A percentile compares a stretch with the other conserved stretches of the same genome.
Evolutionary conservation across 202 grass and related monocot species (phyloP).

Genomic region (Brachypodium distachyon): DNA sequence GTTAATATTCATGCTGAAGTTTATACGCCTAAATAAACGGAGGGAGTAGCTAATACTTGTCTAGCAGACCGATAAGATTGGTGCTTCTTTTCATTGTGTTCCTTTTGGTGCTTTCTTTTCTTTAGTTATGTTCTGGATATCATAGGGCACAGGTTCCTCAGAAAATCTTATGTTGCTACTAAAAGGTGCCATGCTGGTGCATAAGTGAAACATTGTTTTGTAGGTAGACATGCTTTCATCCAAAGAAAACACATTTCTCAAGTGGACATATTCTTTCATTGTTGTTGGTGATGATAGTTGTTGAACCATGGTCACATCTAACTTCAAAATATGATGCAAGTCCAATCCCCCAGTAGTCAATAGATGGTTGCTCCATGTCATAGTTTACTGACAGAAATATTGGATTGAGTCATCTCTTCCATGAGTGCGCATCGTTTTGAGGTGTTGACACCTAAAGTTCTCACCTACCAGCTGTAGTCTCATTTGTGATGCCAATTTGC

Average conservation of each 20-base stretch:
- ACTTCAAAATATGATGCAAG: conserved; percentile 7
- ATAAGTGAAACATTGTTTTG: conserved; percentile 6
- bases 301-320: conserved; percentile 13
- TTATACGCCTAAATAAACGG: too few species aligned
- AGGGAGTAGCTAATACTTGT: background rate
- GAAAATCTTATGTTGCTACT: background rate
- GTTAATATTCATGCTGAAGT: too few species aligned
- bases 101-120: background rate
- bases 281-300: background rate
- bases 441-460: conserved; percentile 30
- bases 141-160: background rate
- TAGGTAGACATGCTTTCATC: conserved; percentile 5
- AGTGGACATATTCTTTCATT: background rate
- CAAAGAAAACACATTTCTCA: background rate
- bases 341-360: background rate
- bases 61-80: background rate
- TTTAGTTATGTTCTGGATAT: too few species aligned
- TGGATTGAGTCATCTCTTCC: background rate
- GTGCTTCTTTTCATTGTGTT: background rate
- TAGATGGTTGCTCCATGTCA: background rate
- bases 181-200: background rate
- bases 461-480: conserved; percentile 27
- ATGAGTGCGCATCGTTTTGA: conserved; percentile 16
- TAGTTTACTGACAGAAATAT: conserved; percentile 16
- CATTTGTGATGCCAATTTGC: conserved; percentile 25